Conservation (phyloP, 768 basidiomycete species). For the Leucocoprinus birnbaumii region DNA sequence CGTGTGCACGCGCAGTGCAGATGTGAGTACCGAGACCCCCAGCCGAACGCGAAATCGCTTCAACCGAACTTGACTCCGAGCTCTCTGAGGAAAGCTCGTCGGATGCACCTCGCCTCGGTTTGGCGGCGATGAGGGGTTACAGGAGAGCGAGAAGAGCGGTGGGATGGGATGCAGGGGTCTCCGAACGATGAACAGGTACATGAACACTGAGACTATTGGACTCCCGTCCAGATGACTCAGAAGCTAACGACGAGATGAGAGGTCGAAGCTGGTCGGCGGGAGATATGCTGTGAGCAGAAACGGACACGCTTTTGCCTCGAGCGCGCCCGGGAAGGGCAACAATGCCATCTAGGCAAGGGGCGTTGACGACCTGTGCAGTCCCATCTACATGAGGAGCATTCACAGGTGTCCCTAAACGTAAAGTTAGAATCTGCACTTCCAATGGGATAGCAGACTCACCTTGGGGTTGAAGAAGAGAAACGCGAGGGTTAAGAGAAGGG, state of each 20-base stretch:
- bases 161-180: not conserved
- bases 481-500: not conserved
- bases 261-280: not conserved
- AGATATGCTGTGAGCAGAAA: not conserved
- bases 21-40: not conserved
- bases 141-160: not conserved
- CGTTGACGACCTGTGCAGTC: not conserved
- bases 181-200: not conserved
- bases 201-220: not conserved
- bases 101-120: not conserved
- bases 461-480: not conserved
- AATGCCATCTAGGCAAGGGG: not conserved
- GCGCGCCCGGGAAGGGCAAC: not conserved
- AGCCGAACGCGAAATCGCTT: not conserved
- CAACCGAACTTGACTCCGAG: not conserved
- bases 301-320: not conserved
- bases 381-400: not conserved
- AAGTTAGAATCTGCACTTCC: not conserved
- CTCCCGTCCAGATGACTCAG: not conserved
- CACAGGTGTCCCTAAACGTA: not conserved
- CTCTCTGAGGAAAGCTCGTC: constrained; percentile 1
- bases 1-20: not conserved
- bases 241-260: not conserved
- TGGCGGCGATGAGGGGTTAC: constrained; percentile 10
- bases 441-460: not conserved